A percentile compares a stretch with the other conserved stretches of the same genome.
Conservation (phyloP, 331 rosid species). For the Quercus lobata region DNA sequence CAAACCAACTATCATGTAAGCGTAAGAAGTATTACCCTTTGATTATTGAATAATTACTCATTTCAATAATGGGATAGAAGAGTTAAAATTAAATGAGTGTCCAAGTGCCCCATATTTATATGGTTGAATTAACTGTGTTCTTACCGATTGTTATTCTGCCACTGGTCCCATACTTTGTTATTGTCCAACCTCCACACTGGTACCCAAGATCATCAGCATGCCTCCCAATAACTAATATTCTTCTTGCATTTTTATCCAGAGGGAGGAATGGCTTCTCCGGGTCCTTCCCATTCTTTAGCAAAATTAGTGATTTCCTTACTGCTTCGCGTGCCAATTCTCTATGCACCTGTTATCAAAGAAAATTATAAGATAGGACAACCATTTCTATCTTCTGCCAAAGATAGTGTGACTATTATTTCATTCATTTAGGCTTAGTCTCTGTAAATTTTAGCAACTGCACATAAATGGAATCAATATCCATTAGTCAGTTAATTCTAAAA, state of each 20-base stretch:
- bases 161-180: slow-evolving; percentile 52
- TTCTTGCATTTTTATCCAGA: slow-evolving; percentile 54
- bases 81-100: background rate
- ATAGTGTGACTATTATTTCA: background rate
- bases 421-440: background rate
- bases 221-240: slow-evolving; percentile 67
- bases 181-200: slow-evolving; percentile 93
- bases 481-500: no score
- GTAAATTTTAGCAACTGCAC: no score
- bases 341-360: slow-evolving; percentile 40
- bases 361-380: background rate
- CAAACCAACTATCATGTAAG: no score
- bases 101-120: background rate
- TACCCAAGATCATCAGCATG: slow-evolving; percentile 78
- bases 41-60: no score
- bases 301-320: slow-evolving; percentile 74
- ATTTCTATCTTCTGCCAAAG: background rate
- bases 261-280: slow-evolving; percentile 66
- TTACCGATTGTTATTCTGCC: slow-evolving; percentile 73
- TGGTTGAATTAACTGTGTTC: background rate
- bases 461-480: no score
- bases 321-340: slow-evolving; percentile 82
- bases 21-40: no score
- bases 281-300: slow-evolving; percentile 74
- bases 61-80: no score